Conservation (phyloP, 106 monocot species). For the Platanthera guangdongensis region DNA sequence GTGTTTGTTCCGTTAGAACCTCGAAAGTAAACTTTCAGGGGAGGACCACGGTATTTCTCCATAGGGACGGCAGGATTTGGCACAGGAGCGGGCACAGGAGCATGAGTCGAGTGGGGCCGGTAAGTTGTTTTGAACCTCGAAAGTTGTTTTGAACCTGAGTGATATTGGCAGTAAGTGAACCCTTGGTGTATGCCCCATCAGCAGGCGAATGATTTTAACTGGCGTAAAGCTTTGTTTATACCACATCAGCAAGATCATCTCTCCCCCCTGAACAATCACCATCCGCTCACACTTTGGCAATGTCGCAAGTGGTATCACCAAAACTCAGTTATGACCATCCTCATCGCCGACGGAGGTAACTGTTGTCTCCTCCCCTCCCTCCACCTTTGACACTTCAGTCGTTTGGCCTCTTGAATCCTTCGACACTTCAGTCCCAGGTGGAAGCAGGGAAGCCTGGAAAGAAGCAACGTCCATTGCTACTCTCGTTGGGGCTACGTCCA, state of each 20-base stretch:
- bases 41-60: too few relatives aligned
- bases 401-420: slow-evolving; percentile 28
- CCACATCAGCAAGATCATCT: slow-evolving; percentile 83
- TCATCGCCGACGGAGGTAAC: not conserved
- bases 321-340: slow-evolving; percentile 69
- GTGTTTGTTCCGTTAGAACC: too few relatives aligned
- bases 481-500: too few relatives aligned
- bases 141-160: slow-evolving; percentile 51
- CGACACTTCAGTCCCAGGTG: too few relatives aligned
- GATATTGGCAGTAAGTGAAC: slow-evolving; percentile 87
- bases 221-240: slow-evolving; percentile 85
- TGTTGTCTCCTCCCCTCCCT: slow-evolving; percentile 19
- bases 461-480: too few relatives aligned
- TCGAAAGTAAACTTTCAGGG: too few relatives aligned
- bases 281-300: slow-evolving; percentile 83
- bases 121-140: slow-evolving; percentile 37
- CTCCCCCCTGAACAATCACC: slow-evolving; percentile 82
- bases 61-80: too few relatives aligned
- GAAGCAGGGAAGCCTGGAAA: too few relatives aligned
- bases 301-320: slow-evolving; percentile 74
- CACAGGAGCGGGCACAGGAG: too few relatives aligned
- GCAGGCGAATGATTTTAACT: slow-evolving; percentile 92
- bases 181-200: slow-evolving; percentile 91
- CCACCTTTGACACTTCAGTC: slow-evolving; percentile 53
- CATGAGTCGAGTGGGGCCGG: too few relatives aligned